A percentile compares a stretch with the other conserved stretches of the same genome.
Evolutionary conservation across 148 eudicot species (phyloP).

Genomic region (Camellia lanceoleosa): DNA sequence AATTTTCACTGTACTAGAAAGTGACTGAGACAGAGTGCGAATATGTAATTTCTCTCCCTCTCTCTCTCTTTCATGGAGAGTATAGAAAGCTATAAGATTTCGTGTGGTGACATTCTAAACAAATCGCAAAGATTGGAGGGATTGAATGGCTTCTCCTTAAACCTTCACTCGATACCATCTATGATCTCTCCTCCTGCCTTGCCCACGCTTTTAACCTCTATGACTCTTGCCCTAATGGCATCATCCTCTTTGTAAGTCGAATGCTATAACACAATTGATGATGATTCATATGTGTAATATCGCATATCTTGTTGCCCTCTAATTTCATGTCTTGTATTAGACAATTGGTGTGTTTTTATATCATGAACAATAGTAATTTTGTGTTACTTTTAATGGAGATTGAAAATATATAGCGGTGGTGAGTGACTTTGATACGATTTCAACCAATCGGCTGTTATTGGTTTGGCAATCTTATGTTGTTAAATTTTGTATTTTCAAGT

Average conservation of each 20-base stretch:
- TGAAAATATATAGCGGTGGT: neutral
- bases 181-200: conserved; percentile 49
- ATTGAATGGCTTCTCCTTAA: conserved; percentile 65
- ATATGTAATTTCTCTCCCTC: conserved; percentile 3
- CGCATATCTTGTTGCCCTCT: neutral
- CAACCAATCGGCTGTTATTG: neutral
- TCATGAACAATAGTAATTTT: neutral
- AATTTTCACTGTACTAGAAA: too few species aligned
- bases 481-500: neutral
- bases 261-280: too few species aligned
- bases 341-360: neutral
- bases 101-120: conserved; percentile 49
- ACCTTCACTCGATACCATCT: conserved; percentile 47
- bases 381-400: neutral
- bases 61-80: conserved; percentile 13
- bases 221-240: conserved; percentile 71
- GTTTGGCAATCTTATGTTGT: too few species aligned
- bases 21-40: neutral
- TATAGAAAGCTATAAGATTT: conserved; percentile 43
- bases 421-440: neutral
- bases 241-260: conserved; percentile 60
- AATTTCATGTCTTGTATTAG: neutral
- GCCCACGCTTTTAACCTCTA: conserved; percentile 51
- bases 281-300: neutral
- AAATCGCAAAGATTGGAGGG: conserved; percentile 54